Evolutionary conservation across 2,329 filamentous ascomycete genomes (phyloP), one percentile per base, ranked within the genome.

Genomic region (Cladophialophora psammophila): DNA sequence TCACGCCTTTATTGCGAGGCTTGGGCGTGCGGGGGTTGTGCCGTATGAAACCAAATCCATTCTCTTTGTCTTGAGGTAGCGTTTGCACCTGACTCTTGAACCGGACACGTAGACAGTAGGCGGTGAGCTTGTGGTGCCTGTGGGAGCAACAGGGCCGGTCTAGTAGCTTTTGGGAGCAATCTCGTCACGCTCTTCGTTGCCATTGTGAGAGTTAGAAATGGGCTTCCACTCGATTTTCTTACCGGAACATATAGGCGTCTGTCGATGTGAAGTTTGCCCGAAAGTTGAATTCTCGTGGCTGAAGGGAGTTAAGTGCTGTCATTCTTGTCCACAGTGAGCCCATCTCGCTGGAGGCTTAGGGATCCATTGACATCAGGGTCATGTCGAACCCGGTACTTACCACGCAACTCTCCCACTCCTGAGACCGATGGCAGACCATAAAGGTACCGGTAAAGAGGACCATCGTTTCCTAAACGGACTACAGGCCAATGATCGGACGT

Each of bases 31-130:
- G 74, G 0, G 78, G 78, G 61, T 86, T 87, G 34, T 84, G 84
- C 3, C 82, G 79, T 36, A 80, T 78, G 71, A 86, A 86, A 0
- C 82, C 83, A 71, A 84, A 83, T 4, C 81, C 83, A 71, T 82
- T 77, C 8, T 81, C 74, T 68, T 80, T 79, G 67, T 86, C 83
- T 70, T 85, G 79, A 4, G 86, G 77, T n/a, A 85, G 74, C 6
- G 75, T 78, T 36, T 67, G 76, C 62, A 74, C 66, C 50, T 71
- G 68, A 20, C 52, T 54, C 57, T 62, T 62, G 68, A 35, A 68
- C 31, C 3, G 62, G 61, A 45, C n/a, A 63, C 6, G 56, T 62
- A 7, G 65, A 68, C 35, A 68, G 32, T 34, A 56, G 65, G 52
- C 57, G 63, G 26, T 69, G 50, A 5, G 71, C 71, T 52, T 73